Conservation (phyloP, 2,329 filamentous ascomycete species). For the Calonectria montana region DNA sequence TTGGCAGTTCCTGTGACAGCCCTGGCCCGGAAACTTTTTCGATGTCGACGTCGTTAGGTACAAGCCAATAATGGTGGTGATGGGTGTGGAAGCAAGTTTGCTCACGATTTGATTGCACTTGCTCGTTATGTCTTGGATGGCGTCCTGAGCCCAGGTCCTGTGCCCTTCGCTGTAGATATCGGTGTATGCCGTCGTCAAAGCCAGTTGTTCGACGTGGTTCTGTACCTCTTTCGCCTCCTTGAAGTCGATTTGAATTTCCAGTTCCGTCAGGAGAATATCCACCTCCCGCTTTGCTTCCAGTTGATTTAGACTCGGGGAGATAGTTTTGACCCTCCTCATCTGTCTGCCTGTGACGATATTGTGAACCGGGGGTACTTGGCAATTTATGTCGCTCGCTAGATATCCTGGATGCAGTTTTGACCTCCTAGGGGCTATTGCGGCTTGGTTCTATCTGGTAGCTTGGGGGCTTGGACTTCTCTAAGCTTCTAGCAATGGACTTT, state of each 20-base stretch:
- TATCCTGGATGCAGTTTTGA: background rate
- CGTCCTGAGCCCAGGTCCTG: slow-evolving; percentile 35
- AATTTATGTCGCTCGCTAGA: background rate
- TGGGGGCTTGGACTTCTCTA: background rate
- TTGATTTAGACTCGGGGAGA: slow-evolving; percentile 13
- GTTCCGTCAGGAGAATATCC: slow-evolving; percentile 16
- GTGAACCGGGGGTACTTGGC: background rate
- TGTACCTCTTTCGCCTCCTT: slow-evolving; percentile 15
- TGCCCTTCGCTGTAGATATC: slow-evolving; percentile 17
- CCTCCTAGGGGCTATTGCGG: background rate
- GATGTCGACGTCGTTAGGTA: slow-evolving; percentile 43
- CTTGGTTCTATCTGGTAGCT: background rate
- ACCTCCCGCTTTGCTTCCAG: slow-evolving; percentile 7
- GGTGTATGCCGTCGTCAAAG: slow-evolving; percentile 15
- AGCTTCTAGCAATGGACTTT: slow-evolving; percentile 16
- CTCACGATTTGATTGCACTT: slow-evolving; percentile 35
- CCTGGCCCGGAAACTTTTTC: slow-evolving; percentile 18
- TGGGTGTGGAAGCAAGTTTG: slow-evolving; percentile 66
- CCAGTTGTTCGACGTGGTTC: slow-evolving; percentile 22
- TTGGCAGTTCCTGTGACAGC: background rate
- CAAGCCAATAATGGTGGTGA: slow-evolving; percentile 71
- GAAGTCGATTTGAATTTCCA: slow-evolving; percentile 32
- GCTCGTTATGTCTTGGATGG: slow-evolving; percentile 35
- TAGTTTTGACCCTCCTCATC: slow-evolving; percentile 10
- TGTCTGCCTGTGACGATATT: slow-evolving; percentile 9